phyloP scores from a whole-genome alignment of 2,329 filamentous ascomycete species.

The Xylariaceae sp. region DNA sequence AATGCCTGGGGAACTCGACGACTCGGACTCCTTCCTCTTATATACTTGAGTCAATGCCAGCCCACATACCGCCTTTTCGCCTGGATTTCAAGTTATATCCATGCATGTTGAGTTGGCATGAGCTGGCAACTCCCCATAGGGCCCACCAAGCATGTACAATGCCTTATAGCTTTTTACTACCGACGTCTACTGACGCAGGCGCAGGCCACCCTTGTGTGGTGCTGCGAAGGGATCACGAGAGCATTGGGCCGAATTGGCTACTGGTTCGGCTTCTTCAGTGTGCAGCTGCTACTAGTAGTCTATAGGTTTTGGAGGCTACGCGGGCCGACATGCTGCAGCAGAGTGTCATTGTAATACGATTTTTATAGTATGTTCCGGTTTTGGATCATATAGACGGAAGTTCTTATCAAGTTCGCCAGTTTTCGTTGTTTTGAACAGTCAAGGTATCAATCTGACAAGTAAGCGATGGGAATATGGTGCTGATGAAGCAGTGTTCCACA shows the following conservation, averaged over 20 bases:
- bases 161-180: slow-evolving; percentile 32
- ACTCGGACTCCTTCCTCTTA: slow-evolving; percentile 32
- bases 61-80: slow-evolving; percentile 46
- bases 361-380: slow-evolving; percentile 2
- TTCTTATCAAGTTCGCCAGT: neutral
- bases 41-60: slow-evolving; percentile 34
- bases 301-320: slow-evolving; percentile 13
- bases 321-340: slow-evolving; percentile 26
- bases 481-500: neutral
- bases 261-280: slow-evolving; percentile 18
- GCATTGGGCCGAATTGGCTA: slow-evolving; percentile 14
- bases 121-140: slow-evolving; percentile 44
- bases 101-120: slow-evolving; percentile 47
- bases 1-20: slow-evolving; percentile 6
- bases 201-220: slow-evolving; percentile 27
- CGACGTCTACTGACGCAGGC: slow-evolving; percentile 23
- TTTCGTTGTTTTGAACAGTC: neutral
- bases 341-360: slow-evolving; percentile 16
- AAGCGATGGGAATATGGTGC: too few species aligned
- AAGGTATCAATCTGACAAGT: too few species aligned
- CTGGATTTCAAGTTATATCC: slow-evolving; percentile 40
- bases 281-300: slow-evolving; percentile 18
- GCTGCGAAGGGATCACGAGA: slow-evolving; percentile 21
- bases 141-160: slow-evolving; percentile 40
- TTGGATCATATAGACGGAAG: neutral